Evolutionary conservation across 768 basidiomycete genomes (phyloP), one percentile per base, ranked within the genome.

Genomic region (Hypholoma fasciculare): DNA sequence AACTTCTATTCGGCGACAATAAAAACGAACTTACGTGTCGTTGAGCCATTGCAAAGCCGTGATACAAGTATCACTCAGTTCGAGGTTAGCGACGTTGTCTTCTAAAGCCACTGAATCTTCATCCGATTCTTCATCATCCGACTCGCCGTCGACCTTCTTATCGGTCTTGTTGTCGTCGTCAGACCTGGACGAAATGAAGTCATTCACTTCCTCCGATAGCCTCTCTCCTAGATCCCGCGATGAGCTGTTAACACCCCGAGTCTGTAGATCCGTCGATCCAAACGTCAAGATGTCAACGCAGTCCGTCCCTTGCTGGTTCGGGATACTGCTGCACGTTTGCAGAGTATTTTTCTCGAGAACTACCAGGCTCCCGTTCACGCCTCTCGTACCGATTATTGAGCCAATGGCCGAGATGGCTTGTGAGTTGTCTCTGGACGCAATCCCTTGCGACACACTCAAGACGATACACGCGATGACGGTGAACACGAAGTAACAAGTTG

Each of bases 401-500:
- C 69, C 58, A 19, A 83, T 70, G 0, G 72, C 65, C 12, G 60
- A 20, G 17, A 73, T 69, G 6, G 76, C 77, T 9, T 68, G 58
- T 1, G 68, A 49, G 57, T 79, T 82, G 53, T 74, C 73, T 3
- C 60, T 58, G 44, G 78, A 75, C 3, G 77, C 67, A 23, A 76
- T 49, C 13, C 67, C 69, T 60, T 83, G 82, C 9, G 83, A 63
- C 12, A 70, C 63, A 56, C 70, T 73, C 51, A 83, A 76, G 23
- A 73, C 65, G 42, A 77, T 52, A 57, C 76, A 80, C 54, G 73
- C 74, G 26, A 74, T 46, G 46, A 85, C 61, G 27, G 80, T 76
- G 56, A 83, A 69, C 40, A 77, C 67, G 63, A 82, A 80, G 66
- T 82, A 86, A 37, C 73, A 60, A 4, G 76, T 72, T 36, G 82